phyloP scores from a whole-genome alignment of 495 filamentous ascomycete genomes.

The Thermochaetoides thermophila region DNA sequence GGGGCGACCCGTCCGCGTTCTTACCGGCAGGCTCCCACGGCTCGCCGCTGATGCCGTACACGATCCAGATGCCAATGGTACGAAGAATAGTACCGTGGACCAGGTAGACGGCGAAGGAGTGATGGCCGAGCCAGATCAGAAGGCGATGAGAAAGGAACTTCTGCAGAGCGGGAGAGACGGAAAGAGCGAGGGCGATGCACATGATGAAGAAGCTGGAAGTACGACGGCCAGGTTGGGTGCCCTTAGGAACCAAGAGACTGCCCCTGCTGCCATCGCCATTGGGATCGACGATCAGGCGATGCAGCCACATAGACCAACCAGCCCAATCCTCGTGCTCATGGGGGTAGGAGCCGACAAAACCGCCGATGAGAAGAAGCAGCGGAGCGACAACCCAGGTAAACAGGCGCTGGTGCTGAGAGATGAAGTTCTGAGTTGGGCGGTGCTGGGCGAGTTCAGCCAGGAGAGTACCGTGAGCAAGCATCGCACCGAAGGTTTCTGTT shows the following conservation, averaged over 20 bases:
- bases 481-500: conserved; percentile 41
- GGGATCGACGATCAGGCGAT: conserved; percentile 12
- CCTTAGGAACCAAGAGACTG: conserved; percentile 39
- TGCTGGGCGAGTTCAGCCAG: conserved; percentile 46
- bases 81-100: conserved; percentile 50
- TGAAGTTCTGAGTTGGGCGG: conserved; percentile 34
- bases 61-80: conserved; percentile 45
- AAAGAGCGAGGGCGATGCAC: conserved; percentile 37
- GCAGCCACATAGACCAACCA: conserved; percentile 40
- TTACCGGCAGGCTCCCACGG: conserved; percentile 23
- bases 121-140: conserved; percentile 50
- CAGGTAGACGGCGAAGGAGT: conserved; percentile 55
- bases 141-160: conserved; percentile 38
- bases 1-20: conserved; percentile 18
- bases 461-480: conserved; percentile 46
- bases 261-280: conserved; percentile 16
- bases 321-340: conserved; percentile 43
- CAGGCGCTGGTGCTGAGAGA: conserved; percentile 31
- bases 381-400: conserved; percentile 30
- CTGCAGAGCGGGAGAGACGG: conserved; percentile 40
- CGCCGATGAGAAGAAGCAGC: conserved; percentile 31
- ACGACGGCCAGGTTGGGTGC: conserved; percentile 38
- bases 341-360: conserved; percentile 45
- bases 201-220: conserved; percentile 38
- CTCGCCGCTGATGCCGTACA: conserved; percentile 42